These are phyloP conservation scores for Pythium phragmitis DNA, from an alignment of 352 stramenopile genomes.

Conservation along the genomic window DNA sequence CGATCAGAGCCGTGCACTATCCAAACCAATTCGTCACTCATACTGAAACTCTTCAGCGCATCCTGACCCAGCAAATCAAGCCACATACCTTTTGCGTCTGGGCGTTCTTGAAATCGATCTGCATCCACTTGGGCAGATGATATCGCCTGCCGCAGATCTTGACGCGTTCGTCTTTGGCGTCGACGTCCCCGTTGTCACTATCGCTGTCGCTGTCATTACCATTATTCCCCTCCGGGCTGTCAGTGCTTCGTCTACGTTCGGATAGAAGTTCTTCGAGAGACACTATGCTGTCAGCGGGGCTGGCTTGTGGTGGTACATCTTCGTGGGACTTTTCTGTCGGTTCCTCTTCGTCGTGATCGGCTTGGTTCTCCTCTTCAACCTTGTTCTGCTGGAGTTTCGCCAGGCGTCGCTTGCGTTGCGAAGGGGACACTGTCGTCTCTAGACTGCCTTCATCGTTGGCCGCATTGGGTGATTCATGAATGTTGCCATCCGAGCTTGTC, in stretches of 20 bases:
- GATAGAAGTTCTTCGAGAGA: constrained; percentile 45
- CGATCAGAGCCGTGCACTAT: constrained; percentile 68
- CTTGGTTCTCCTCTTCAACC: constrained; percentile 9
- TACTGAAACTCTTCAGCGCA: background rate
- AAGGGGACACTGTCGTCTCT: constrained; percentile 17
- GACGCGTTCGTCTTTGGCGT: constrained; percentile 34
- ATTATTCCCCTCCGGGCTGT: constrained; percentile 17
- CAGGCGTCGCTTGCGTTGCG: constrained; percentile 26
- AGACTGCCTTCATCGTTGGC: background rate
- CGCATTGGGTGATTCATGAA: background rate
- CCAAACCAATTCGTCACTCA: too few relatives aligned
- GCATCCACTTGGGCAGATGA: constrained; percentile 27
- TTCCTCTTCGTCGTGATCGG: constrained; percentile 12
- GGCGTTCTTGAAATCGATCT: constrained; percentile 68
- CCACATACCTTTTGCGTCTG: constrained; percentile 70
- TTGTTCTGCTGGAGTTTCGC: constrained; percentile 24
- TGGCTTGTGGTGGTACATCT: constrained; percentile 36
- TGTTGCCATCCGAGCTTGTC: background rate
- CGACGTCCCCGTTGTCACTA: constrained; percentile 22
- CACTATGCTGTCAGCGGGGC: constrained; percentile 54
- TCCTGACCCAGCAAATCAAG: background rate
- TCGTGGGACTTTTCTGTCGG: constrained; percentile 4
- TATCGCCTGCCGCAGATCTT: constrained; percentile 32
- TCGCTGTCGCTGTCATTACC: constrained; percentile 13
- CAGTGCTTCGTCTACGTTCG: constrained; percentile 9